Percentiles rank a stretch among this genome's conserved stretches.
phyloP scores from a whole-genome alignment of 495 filamentous ascomycete species.

The Neurospora pannonica region DNA sequence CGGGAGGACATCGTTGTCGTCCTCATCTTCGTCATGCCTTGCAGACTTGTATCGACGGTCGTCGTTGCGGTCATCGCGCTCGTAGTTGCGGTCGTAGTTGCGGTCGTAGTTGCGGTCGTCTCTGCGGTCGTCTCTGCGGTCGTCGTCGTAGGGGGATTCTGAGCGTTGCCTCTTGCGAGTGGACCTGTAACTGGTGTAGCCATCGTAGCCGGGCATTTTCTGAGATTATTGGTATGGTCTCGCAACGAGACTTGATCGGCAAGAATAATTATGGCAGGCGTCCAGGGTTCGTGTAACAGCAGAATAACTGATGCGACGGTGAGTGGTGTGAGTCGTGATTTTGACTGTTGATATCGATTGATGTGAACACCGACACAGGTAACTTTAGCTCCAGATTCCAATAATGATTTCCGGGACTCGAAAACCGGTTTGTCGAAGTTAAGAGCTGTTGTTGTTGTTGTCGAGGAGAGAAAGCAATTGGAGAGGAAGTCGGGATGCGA shows the following conservation, averaged over 20 bases:
- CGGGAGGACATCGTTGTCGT: constrained; percentile 32
- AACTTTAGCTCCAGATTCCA: not conserved
- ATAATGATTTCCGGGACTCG: not conserved
- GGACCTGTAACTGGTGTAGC: constrained; percentile 2
- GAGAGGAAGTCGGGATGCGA: not conserved
- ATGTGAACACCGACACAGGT: not conserved
- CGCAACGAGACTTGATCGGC: not conserved
- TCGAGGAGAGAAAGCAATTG: not conserved
- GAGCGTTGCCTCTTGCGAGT: constrained; percentile 4
- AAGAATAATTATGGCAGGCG: not conserved
- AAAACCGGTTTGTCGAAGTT: not conserved
- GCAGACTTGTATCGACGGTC: not conserved
- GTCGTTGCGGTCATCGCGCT: constrained; percentile 2
- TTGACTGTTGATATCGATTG: not conserved
- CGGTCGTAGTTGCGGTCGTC: constrained; percentile 9
- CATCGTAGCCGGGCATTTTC: constrained; percentile 19
- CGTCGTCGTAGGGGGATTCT: not conserved
- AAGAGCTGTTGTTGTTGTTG: not conserved
- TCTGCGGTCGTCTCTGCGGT: not conserved
- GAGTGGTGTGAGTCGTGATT: not conserved
- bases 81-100: constrained; percentile 2
- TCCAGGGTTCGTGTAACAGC: not conserved
- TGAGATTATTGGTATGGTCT: not conserved
- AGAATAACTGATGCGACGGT: not conserved
- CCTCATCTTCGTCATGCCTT: constrained; percentile 3